A percentile compares a stretch with the other conserved stretches of the same genome.
These are phyloP conservation scores for Fonsecaea multimorphosa DNA, from an alignment of 2,329 filamentous ascomycete genomes.

Conservation along the genomic window DNA sequence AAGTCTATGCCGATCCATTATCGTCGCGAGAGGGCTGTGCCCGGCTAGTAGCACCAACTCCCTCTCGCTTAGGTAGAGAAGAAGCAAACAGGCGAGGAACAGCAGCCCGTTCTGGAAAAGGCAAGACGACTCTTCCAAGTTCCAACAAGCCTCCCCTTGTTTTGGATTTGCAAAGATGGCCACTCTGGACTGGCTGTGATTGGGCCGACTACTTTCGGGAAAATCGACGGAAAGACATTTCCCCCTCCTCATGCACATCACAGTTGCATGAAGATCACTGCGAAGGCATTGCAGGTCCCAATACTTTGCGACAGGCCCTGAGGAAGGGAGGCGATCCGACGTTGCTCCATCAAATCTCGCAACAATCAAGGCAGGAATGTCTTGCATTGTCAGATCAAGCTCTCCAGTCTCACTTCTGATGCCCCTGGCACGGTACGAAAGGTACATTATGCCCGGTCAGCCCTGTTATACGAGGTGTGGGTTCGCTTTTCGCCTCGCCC, in stretches of 20 bases:
- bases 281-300: conserved; percentile 5
- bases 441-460: conserved; percentile 9
- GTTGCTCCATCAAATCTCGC: conserved; percentile 2
- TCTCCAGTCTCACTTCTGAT: not conserved
- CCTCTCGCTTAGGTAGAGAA: conserved; percentile 19
- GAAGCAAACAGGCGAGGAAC: not conserved
- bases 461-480: conserved; percentile 20
- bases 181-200: conserved; percentile 21
- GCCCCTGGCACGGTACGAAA: conserved; percentile 14
- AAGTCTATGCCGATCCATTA: conserved; percentile 11
- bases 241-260: conserved; percentile 34
- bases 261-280: conserved; percentile 25
- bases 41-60: conserved; percentile 11
- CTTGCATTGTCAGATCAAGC: conserved; percentile 25
- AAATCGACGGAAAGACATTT: conserved; percentile 20
- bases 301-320: conserved; percentile 16
- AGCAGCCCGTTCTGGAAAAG: conserved; percentile 21
- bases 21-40: not conserved
- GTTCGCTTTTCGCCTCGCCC: not conserved
- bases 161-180: conserved; percentile 21
- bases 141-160: conserved; percentile 25
- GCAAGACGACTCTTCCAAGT: conserved; percentile 10
- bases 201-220: conserved; percentile 26
- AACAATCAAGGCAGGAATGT: conserved; percentile 16
- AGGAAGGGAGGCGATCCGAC: not conserved